Conservation (phyloP, 306 rosid species). For the Corylus heterophylla region DNA sequence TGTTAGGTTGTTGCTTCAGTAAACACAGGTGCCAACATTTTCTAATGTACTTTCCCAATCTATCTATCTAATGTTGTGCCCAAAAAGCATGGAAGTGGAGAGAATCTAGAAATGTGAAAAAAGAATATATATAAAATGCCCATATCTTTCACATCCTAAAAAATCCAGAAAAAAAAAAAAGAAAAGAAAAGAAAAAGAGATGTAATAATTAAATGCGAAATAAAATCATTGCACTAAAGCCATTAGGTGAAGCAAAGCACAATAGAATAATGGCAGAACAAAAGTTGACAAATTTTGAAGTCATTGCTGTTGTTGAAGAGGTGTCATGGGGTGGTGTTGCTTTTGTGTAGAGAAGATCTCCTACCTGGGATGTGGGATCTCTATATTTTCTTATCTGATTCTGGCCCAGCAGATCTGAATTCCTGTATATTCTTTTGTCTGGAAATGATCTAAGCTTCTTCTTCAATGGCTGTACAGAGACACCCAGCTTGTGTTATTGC, state of each 20-base stretch:
- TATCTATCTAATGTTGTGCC: slow-evolving; percentile 30
- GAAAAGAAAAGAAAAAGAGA: background rate
- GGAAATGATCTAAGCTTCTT: slow-evolving; percentile 22
- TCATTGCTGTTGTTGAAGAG: slow-evolving; percentile 25
- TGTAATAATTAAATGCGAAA: background rate
- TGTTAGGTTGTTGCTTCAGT: slow-evolving; percentile 38
- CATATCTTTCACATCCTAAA: slow-evolving; percentile 32
- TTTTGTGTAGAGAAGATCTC: slow-evolving; percentile 25
- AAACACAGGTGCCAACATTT: slow-evolving; percentile 38
- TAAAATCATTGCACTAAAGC: slow-evolving; percentile 31
- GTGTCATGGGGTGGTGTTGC: slow-evolving; percentile 1
- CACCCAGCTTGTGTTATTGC: slow-evolving; percentile 24
- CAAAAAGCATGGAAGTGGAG: slow-evolving; percentile 45
- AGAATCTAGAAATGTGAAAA: slow-evolving; percentile 45
- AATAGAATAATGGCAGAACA: slow-evolving; percentile 42
- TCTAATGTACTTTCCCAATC: slow-evolving; percentile 33
- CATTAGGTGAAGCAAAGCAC: slow-evolving; percentile 22
- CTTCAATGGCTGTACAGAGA: slow-evolving; percentile 29
- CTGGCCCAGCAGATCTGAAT: slow-evolving; percentile 49
- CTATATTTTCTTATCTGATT: slow-evolving; percentile 35
- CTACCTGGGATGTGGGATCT: slow-evolving; percentile 40
- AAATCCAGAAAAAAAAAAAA: slow-evolving; percentile 4
- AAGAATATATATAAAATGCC: background rate
- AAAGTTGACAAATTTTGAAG: slow-evolving; percentile 45
- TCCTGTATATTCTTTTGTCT: slow-evolving; percentile 21